Base-by-base conservation (phyloP, 495 filamentous ascomycete genomes). In the Podospora bellae-mahoneyi region DNA sequence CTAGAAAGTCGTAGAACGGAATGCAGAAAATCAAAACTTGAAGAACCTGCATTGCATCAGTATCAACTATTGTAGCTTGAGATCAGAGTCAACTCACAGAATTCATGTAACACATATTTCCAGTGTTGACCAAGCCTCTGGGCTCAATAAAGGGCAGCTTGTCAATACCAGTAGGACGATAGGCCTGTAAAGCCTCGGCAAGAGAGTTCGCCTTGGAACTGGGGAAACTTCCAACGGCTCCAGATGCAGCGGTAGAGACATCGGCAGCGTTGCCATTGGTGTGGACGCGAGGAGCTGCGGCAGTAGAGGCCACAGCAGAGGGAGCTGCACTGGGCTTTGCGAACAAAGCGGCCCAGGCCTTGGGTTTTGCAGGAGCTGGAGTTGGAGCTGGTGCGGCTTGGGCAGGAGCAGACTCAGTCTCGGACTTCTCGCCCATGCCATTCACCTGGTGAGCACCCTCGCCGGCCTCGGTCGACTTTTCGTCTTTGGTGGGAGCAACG, bases 21-120 rank as follows among this genome's bases (percentile, higher is more conserved):
- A 91, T 84, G 78, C 94, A 98, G 67, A 91, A 97, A 67, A 97
- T 84, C 66, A 99, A 83, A 74, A 95, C 90, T 88, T 99, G 95
- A 63, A 99, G 82, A 76, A 97, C 88, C 93, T 97, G 67, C 16
- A 64, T 68, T 48, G 44, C 39, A 62, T 55, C 18, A 26, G 58
- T 19, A 60, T 57, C 39, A 48, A 10, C 15, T 48, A 5, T 48
- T 10, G 15, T 13, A 16, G 13, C 39, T 9, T 13, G 9, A 16
- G 6, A 16, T 2, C 39, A 48, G 15, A 10, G 5, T 48, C 56
- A 27, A 79, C 92, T 82, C 85, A 98, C 95, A 59, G 95, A 97
- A 82, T 98, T 99, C 96, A 99, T 98, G 82, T 97, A 99, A 80
- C 95, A 99, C 93, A 98, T 95, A 75, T 99, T 99, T 7, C 95